Evolutionary conservation across 2,329 filamentous ascomycete species (phyloP).

Genomic region (Thielaviopsis populi): DNA sequence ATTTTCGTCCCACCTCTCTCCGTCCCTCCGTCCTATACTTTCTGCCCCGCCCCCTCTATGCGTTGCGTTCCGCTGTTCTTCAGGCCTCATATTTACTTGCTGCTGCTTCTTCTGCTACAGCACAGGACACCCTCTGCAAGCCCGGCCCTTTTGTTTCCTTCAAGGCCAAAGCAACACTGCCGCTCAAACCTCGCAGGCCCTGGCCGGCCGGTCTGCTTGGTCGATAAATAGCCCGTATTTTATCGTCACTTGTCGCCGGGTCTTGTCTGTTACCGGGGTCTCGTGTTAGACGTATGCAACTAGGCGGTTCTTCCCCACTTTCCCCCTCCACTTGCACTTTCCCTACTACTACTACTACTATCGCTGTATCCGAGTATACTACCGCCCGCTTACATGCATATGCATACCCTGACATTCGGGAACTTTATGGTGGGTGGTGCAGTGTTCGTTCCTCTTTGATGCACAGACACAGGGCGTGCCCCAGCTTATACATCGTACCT

Average conservation of each 20-base stretch:
- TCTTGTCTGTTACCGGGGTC: background rate
- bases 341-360: background rate
- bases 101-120: background rate
- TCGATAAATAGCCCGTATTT: background rate
- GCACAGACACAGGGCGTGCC: background rate
- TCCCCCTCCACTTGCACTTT: too few species aligned
- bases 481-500: background rate
- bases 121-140: background rate
- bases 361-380: background rate
- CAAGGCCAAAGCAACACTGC: background rate
- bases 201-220: background rate
- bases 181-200: background rate
- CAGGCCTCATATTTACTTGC: background rate
- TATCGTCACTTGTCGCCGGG: background rate
- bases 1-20: background rate
- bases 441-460: background rate
- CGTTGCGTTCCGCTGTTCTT: too few species aligned
- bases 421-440: background rate
- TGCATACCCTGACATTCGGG: background rate
- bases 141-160: background rate
- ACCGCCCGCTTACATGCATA: background rate
- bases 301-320: background rate
- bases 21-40: background rate
- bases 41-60: too few species aligned
- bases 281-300: background rate